A percentile compares a stretch with the other conserved stretches of the same genome.
Evolutionary conservation across 148 eudicot genomes (phyloP).

Genomic region (Rhododendron ferrugineum): DNA sequence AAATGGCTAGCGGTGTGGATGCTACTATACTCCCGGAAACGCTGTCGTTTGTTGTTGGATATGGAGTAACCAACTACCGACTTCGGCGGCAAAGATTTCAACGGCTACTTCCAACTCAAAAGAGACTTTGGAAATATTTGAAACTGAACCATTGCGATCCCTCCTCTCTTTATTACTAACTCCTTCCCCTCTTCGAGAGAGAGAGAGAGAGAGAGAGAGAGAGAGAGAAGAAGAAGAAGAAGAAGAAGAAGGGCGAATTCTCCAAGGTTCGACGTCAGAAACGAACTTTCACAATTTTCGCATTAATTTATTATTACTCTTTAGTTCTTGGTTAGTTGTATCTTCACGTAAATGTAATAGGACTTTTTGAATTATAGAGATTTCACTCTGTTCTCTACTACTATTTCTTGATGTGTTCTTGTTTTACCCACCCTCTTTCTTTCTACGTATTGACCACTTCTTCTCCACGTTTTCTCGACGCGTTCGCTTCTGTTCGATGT

Average conservation of each 20-base stretch:
- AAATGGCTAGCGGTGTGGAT: no score
- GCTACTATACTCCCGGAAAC: neutral
- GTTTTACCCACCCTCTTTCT: neutral
- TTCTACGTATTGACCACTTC: neutral
- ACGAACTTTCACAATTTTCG: neutral
- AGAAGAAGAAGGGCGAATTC: neutral
- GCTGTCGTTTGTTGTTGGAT: neutral
- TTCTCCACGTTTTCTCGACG: neutral
- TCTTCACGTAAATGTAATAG: neutral
- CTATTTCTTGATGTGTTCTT: neutral
- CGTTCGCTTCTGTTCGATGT: neutral
- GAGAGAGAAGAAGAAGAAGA: neutral
- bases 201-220: neutral
- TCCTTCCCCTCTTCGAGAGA: neutral
- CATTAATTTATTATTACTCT: neutral
- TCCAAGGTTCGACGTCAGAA: neutral
- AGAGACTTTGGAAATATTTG: neutral
- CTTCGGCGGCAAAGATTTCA: neutral
- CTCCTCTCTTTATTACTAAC: neutral
- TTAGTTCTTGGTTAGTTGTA: neutral
- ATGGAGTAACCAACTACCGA: neutral
- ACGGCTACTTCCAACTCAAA: neutral
- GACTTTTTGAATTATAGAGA: no score
- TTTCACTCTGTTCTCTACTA: neutral
- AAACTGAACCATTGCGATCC: slow-evolving; percentile 2